Conservation (phyloP, 306 rosid species). For the Crataegus laevigata region DNA sequence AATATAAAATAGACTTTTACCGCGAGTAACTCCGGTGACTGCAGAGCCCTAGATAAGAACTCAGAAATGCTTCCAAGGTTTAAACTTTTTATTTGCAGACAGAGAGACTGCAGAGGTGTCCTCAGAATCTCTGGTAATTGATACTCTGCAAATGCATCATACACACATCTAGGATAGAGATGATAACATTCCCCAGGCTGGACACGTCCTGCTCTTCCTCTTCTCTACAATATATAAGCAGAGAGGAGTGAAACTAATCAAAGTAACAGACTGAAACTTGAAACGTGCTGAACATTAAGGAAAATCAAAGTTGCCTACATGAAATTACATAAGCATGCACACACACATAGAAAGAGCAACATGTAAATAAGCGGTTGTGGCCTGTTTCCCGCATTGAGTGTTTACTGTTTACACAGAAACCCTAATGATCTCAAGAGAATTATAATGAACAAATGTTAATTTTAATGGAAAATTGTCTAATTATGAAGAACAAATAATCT, state of each 20-base stretch:
- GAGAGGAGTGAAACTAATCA: constrained; percentile 6
- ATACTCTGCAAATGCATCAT: constrained; percentile 75
- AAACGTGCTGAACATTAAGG: not conserved
- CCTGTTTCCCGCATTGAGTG: not conserved
- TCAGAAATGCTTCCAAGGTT: constrained; percentile 89
- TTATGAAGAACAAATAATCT: too few species aligned
- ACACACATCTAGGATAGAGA: constrained; percentile 89
- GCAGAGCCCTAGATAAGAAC: constrained; percentile 88
- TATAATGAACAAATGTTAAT: not conserved
- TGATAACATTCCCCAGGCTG: constrained; percentile 92
- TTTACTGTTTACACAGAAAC: not conserved
- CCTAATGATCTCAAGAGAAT: not conserved
- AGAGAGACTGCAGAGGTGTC: constrained; percentile 92
- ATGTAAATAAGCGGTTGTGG: not conserved
- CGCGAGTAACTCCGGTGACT: constrained; percentile 83
- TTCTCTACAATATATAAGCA: constrained; percentile 50
- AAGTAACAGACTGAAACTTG: constrained; percentile 6
- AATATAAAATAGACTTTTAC: constrained; percentile 38
- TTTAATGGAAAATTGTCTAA: not conserved
- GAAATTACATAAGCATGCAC: not conserved
- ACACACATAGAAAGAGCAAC: not conserved
- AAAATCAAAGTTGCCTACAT: not conserved
- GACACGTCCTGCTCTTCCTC: constrained; percentile 99
- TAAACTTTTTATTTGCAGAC: constrained; percentile 93
- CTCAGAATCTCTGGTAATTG: constrained; percentile 95